Percentiles rank a stretch among this genome's conserved stretches.
phyloP scores from a whole-genome alignment of 2,329 filamentous ascomycete genomes.

The Trichoderma brevicompactum region DNA sequence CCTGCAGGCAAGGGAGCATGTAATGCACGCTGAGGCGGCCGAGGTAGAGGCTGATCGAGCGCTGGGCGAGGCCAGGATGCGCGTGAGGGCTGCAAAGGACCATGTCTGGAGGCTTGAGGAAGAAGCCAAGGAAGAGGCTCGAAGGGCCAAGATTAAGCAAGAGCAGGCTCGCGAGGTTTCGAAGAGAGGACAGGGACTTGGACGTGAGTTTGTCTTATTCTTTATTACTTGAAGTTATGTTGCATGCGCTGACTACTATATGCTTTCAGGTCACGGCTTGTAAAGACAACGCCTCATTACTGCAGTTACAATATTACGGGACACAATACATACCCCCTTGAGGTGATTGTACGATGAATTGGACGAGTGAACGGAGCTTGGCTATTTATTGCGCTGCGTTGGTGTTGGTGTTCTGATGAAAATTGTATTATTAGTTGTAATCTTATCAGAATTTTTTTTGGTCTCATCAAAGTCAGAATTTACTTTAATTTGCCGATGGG shows the following conservation, averaged over 20 bases:
- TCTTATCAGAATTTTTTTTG: no score
- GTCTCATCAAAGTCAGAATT: no score
- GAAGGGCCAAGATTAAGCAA: conserved; percentile 70
- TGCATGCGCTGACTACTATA: background rate
- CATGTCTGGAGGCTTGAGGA: conserved; percentile 66
- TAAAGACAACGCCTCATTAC: background rate
- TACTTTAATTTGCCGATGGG: no score
- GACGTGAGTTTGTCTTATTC: conserved; percentile 49
- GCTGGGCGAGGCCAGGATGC: conserved; percentile 59
- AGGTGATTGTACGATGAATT: background rate
- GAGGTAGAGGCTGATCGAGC: conserved; percentile 69
- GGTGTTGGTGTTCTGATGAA: no score
- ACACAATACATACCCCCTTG: background rate
- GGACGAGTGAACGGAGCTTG: background rate
- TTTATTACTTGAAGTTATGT: background rate
- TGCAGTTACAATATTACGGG: background rate
- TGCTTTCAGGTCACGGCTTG: conserved; percentile 13
- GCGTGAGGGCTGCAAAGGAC: conserved; percentile 65
- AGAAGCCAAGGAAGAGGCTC: conserved; percentile 68
- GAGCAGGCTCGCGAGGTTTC: conserved; percentile 66
- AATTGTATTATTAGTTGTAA: no score
- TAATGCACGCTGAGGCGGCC: conserved; percentile 64
- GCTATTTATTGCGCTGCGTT: no score
- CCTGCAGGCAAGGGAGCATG: conserved; percentile 62
- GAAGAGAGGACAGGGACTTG: conserved; percentile 71